These are phyloP conservation scores for Chrysanthemum makinoi DNA, from an alignment of 129 eudicot genomes.

Conservation along the genomic window DNA sequence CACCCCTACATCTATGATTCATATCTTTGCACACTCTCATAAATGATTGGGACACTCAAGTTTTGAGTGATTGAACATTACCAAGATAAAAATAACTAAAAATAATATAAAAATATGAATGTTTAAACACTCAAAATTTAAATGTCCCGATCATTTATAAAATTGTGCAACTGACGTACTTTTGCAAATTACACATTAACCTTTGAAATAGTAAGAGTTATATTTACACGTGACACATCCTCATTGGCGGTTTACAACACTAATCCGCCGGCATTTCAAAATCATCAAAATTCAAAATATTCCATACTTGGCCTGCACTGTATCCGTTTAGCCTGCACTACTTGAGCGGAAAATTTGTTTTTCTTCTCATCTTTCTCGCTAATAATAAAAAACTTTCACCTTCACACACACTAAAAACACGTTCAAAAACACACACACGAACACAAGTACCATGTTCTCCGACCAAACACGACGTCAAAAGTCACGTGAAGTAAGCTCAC, in stretches of 20 bases:
- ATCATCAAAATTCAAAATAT: constrained; percentile 11
- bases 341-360: constrained; percentile 36
- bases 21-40: too few relatives aligned
- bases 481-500: constrained; percentile 69
- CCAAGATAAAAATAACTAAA: too few relatives aligned
- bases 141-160: too few relatives aligned
- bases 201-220: neutral
- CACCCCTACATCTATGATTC: too few relatives aligned
- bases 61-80: too few relatives aligned
- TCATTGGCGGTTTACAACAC: neutral
- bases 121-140: too few relatives aligned
- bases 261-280: constrained; percentile 23
- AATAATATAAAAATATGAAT: too few relatives aligned
- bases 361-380: constrained; percentile 23
- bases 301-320: constrained; percentile 43
- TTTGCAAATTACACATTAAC: too few relatives aligned
- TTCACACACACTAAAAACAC: neutral
- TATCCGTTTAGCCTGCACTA: constrained; percentile 53
- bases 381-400: neutral
- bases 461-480: constrained; percentile 44
- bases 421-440: neutral
- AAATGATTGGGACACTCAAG: too few relatives aligned
- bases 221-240: constrained; percentile 9
- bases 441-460: constrained; percentile 21
- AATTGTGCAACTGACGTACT: too few relatives aligned